phyloP scores from a whole-genome alignment of 257 asterid species.

The Jacaranda mimosifolia region DNA sequence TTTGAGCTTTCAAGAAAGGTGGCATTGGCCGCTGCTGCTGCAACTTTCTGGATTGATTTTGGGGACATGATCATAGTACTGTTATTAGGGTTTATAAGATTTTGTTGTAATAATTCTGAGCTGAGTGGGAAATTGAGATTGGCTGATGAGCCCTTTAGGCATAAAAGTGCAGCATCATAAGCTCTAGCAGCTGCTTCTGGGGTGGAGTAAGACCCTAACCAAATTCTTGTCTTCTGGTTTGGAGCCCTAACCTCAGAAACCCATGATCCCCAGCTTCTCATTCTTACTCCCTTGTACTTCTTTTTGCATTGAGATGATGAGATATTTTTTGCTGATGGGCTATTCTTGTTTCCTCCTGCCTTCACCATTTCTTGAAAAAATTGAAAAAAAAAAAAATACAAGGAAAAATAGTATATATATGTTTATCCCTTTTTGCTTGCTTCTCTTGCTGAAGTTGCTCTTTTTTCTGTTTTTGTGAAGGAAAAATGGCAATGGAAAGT shows the following conservation, averaged over 20 bases:
- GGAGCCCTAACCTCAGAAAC: constrained; percentile 96
- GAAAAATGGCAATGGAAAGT: constrained; percentile 26
- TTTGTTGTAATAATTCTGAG: constrained; percentile 1
- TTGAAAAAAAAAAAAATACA: neutral
- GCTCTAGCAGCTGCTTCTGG: constrained; percentile 98
- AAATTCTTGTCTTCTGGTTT: constrained; percentile 85
- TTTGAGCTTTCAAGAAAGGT: neutral
- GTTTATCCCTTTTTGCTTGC: neutral
- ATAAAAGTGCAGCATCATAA: constrained; percentile 88
- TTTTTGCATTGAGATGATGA: constrained; percentile 51
- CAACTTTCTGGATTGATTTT: constrained; percentile 77
- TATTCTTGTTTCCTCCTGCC: constrained; percentile 51
- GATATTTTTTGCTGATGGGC: constrained; percentile 26
- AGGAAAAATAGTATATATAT: neutral
- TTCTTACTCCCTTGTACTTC: constrained; percentile 94
- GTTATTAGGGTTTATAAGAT: constrained; percentile 1
- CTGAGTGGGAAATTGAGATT: constrained; percentile 72
- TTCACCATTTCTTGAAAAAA: constrained; percentile 62
- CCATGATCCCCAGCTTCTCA: constrained; percentile 97
- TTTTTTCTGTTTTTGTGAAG: constrained; percentile 10
- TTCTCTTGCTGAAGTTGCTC: neutral
- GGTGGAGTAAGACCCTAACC: constrained; percentile 95
- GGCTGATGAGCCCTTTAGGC: constrained; percentile 78
- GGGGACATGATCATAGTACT: constrained; percentile 54
- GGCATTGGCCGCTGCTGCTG: constrained; percentile 56